Base-by-base conservation (phyloP, 495 filamentous ascomycete genomes). In the Cryomyces minteri region DNA sequence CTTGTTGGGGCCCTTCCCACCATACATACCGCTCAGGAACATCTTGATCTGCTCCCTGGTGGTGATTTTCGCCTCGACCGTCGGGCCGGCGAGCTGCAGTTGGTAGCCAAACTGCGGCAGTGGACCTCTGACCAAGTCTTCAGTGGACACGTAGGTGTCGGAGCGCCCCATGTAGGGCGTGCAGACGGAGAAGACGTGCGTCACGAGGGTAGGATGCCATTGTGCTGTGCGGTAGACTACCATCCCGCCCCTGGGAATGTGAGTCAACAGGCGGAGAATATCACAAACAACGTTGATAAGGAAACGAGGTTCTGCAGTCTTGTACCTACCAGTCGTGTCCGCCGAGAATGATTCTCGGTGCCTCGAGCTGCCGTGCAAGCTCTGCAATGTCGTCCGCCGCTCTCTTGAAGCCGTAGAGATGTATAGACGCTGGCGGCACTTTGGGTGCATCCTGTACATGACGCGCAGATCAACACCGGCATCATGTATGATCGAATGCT, bases 31-130 rank as follows among this genome's bases (percentile, higher is more conserved):
- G 39, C 68, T 73, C 45, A 96, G 52, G 46, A 92, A 82, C 49
- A 71, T 68, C 44, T 70, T 67, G 25, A 88, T 72, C 36, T 73
- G 66, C 4, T 70, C 70, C 45, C 68, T 68, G 6, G 69, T 66
- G 5, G 60, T 59, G 25, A 88, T 54, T 5, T 61, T 56, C 30
- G 62, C 62, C 54, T 88, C 82, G 14, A 88, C 64, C 8, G 79
- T 74, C 0, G 71, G 70, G 29, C 76, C 71, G 0, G 65, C 68
- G 32, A 96, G 71, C 33, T 87, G 84, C 34, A 92, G 52, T 64
- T 96, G 88, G 58, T 96, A 96, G 14, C 53, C 67, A 56, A 84
- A 85, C 51, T 82, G 76, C n/a, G 84, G 85, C 36, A 79, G 47
- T 14, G 49, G 40, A n/a, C 62, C 54, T 7, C 62, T 55, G 5